These are phyloP conservation scores for Rhodomyrtus tomentosa DNA, from an alignment of 345 rosid species.

Conservation along the genomic window DNA sequence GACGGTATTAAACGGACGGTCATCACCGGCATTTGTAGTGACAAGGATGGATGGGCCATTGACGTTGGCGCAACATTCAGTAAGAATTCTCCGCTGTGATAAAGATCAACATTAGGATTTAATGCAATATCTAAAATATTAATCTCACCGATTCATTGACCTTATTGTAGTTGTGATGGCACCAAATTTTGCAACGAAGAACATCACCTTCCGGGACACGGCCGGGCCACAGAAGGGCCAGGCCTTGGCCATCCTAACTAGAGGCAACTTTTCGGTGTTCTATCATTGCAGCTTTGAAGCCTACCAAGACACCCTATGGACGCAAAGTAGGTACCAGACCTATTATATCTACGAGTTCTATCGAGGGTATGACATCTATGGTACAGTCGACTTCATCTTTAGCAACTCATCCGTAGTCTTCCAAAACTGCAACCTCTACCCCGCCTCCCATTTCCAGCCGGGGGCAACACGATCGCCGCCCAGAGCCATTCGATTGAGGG, in stretches of 20 bases:
- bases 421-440: conserved; percentile 72
- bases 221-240: conserved; percentile 81
- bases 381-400: conserved; percentile 78
- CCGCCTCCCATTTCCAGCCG: conserved; percentile 50
- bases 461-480: conserved; percentile 74
- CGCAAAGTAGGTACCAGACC: conserved; percentile 62
- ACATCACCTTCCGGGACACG: conserved; percentile 71
- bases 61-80: too few relatives aligned
- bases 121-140: too few relatives aligned
- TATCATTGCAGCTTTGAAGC: conserved; percentile 79
- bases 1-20: too few relatives aligned
- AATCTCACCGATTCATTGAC: neutral
- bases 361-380: conserved; percentile 73
- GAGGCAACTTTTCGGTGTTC: conserved; percentile 62
- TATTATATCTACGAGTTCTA: conserved; percentile 63
- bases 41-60: too few relatives aligned
- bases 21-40: too few relatives aligned
- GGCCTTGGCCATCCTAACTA: conserved; percentile 63
- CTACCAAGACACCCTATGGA: conserved; percentile 73
- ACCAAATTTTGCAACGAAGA: conserved; percentile 35
- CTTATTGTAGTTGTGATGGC: conserved; percentile 18
- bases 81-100: too few relatives aligned
- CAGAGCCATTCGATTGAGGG: conserved; percentile 72
- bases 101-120: too few relatives aligned
- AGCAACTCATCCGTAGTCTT: conserved; percentile 76